phyloP scores from a whole-genome alignment of 495 filamentous ascomycete genomes.

The Talaromyces adpressus region DNA sequence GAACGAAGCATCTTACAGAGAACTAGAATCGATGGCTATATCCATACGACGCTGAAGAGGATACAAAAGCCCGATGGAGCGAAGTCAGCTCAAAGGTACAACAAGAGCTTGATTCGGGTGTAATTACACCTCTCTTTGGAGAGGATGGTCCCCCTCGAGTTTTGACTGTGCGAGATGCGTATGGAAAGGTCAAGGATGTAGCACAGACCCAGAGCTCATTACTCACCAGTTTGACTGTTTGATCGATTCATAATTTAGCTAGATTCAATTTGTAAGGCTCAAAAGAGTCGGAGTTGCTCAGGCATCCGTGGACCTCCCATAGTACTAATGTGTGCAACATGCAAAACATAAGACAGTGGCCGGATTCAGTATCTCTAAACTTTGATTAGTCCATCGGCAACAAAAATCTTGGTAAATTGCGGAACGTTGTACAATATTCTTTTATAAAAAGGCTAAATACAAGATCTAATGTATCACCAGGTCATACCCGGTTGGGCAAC shows the following conservation, averaged over 20 bases:
- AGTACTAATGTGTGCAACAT: neutral
- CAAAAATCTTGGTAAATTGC: neutral
- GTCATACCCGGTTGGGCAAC: neutral
- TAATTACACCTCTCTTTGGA: neutral
- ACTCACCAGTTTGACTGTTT: constrained; percentile 1
- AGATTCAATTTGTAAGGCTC: neutral
- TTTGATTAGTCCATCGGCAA: neutral
- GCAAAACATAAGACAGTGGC: too few species aligned
- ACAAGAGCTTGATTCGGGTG: neutral
- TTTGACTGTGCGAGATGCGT: neutral
- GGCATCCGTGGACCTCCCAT: neutral
- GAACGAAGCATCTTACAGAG: neutral
- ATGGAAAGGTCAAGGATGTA: constrained; percentile 4
- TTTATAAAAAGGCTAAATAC: neutral
- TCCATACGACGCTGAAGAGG: neutral
- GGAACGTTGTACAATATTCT: neutral
- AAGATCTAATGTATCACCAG: neutral
- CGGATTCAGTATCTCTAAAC: neutral
- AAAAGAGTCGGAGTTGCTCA: neutral
- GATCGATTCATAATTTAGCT: neutral
- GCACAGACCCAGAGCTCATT: neutral
- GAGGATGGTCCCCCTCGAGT: neutral
- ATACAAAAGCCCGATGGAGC: neutral
- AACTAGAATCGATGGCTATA: constrained; percentile 3
- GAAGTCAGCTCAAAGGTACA: constrained; percentile 2